Base-by-base conservation (phyloP, 345 rosid species). In the Dipteronia dyeriana region DNA sequence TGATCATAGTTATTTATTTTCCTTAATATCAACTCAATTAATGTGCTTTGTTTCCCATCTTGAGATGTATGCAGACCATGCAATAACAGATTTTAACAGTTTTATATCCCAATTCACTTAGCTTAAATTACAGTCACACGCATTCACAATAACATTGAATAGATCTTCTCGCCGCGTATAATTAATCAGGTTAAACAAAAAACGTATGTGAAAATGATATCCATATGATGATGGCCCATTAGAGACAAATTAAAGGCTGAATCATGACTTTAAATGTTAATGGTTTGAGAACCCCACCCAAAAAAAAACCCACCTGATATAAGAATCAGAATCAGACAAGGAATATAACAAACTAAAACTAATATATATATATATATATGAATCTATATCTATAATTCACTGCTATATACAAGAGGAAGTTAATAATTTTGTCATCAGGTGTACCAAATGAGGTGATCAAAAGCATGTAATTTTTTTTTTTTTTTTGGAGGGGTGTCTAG, bases 121-220 rank as follows among this genome's bases (percentile, higher is more conserved):
- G 47, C 11, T 79, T 68, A 45, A 19, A 34, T 41, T 53, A 14
- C 8, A 2, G 23, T 26, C 49, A 19, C 10, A 43, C 63, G 54
- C 38, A 34, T 74, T 75, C 63, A 49, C 69, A 41, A 56, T 12
- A 71, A 49, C 16, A 65, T 26, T 23, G 53, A 14, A 54, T 43
- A 9, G n/a, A 79, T 60, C 80, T 71, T 78, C 65, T 82, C 82
- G 81, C 89, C 82, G 79, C 85, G 66, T 86, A 73, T 69, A 26
- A 68, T 71, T 77, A 43, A 47, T 49, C 47, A 51, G 63, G 43
- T 34, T 34, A 64, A 78, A 74, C 78, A 70, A 73, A 70, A 74
- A 4, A 34, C 38, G 4, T 61, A 53, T 43, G 64, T 78, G 83
- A 84, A 83, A 82, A 84, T 74, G 79, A 84, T 75, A 73, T 71